These are phyloP conservation scores for Orbilia blumenaviensis DNA, from an alignment of 2,329 filamentous ascomycete species.

Conservation along the genomic window DNA sequence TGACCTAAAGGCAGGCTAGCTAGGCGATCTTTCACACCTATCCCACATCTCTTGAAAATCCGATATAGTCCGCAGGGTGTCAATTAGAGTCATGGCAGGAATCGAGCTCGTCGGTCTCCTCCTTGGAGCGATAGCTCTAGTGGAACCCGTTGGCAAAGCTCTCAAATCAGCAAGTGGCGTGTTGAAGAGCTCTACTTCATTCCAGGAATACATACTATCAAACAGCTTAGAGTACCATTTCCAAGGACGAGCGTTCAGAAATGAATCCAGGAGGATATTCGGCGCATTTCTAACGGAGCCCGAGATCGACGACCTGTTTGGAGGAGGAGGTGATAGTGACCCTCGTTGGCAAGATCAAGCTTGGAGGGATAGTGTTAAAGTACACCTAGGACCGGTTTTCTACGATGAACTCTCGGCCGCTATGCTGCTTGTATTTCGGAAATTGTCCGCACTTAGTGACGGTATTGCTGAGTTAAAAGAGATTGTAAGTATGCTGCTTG, in stretches of 20 bases:
- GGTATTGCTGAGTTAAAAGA: not conserved
- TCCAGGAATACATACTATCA: not conserved
- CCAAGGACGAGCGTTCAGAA: not conserved
- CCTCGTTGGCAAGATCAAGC: not conserved
- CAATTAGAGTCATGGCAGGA: not conserved
- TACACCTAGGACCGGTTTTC: not conserved
- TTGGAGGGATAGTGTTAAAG: not conserved
- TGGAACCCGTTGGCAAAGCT: constrained; percentile 1
- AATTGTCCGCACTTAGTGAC: not conserved
- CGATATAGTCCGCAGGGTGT: too few species aligned
- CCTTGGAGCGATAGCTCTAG: not conserved
- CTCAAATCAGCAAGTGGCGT: constrained; percentile 8
- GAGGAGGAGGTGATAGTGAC: not conserved
- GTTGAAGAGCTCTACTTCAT: constrained; percentile 7
- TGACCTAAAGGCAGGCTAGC: too few species aligned
- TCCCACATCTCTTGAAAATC: too few species aligned
- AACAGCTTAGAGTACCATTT: constrained; percentile 13
- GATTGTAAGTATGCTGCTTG: not conserved
- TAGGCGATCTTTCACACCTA: too few species aligned
- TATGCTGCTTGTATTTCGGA: not conserved
- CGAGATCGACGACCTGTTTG: constrained; percentile 3
- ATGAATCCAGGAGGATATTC: constrained; percentile 7
- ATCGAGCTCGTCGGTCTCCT: constrained; percentile 11
- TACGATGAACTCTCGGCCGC: not conserved
- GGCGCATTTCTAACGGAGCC: not conserved